phyloP scores from a whole-genome alignment of 2,329 filamentous ascomycete genomes.

The Penicillium sp. region DNA sequence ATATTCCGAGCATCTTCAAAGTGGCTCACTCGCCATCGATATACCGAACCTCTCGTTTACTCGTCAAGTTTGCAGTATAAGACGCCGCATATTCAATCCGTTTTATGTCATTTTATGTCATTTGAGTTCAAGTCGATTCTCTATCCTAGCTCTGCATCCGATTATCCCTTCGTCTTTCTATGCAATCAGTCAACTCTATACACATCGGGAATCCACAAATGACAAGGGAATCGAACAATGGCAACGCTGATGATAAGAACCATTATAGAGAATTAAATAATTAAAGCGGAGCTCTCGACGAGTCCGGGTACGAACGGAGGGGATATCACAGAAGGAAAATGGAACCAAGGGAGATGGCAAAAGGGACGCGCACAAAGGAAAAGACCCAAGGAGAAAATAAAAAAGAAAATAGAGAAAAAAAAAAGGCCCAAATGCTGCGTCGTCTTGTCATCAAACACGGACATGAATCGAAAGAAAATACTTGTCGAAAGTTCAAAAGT shows the following conservation, averaged over 20 bases:
- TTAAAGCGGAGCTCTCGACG: slow-evolving; percentile 30
- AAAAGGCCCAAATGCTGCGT: slow-evolving; percentile 39
- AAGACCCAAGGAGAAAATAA: slow-evolving; percentile 17
- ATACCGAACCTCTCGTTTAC: no score
- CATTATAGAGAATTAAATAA: slow-evolving; percentile 27
- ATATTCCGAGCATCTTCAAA: no score
- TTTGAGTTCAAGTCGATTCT: slow-evolving; percentile 14
- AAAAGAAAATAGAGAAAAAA: slow-evolving; percentile 15
- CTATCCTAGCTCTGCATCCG: slow-evolving; percentile 8
- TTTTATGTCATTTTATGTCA: slow-evolving; percentile 19
- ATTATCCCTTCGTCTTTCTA: slow-evolving; percentile 6
- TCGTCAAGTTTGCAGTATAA: no score
- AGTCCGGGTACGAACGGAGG: slow-evolving; percentile 38
- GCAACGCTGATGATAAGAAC: slow-evolving; percentile 20
- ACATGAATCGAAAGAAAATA: slow-evolving; percentile 33
- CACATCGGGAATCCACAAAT: slow-evolving; percentile 14
- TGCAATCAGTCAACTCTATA: slow-evolving; percentile 16
- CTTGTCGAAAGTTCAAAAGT: slow-evolving; percentile 25
- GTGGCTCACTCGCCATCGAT: no score
- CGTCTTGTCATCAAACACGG: slow-evolving; percentile 41
- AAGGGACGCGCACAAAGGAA: slow-evolving; percentile 20
- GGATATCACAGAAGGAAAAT: slow-evolving; percentile 42
- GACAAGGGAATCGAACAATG: slow-evolving; percentile 15
- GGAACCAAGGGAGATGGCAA: slow-evolving; percentile 18
- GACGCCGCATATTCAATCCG: slow-evolving; percentile 1